Evolutionary conservation across 2,329 filamentous ascomycete species (phyloP), one percentile per base, ranked within the genome.

Genomic region (Neofusicoccum kwambonambiense): DNA sequence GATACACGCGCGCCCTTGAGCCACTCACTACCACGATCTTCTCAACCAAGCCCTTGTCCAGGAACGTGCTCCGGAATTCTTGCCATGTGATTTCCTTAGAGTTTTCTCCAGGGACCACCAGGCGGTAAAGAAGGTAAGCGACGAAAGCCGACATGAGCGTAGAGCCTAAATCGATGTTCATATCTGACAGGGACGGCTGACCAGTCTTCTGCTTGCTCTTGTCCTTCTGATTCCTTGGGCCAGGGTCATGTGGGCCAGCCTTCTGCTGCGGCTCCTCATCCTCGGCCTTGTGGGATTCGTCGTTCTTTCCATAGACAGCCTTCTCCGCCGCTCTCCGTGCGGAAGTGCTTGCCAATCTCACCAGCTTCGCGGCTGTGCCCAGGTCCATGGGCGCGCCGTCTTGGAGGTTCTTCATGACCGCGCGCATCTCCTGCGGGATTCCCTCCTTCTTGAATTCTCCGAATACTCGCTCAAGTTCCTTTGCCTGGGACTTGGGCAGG

Each of bases 21-120:
- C 89, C 86, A 70, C 93, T 88, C 60, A 97, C 86, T 39, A 96
- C 89, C 17, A 89, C 89, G 70, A 99, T 85, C 81, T 93, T 97
- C 80, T 97, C 91, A 19, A 99, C 93, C 27, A 99, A 84, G 7
- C 95, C 95, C 83, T 96, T 97, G 79, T 97, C 93, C 67, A 99
- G 83, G 83, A 97, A 98, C 37, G 92, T 95, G 70, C 88, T 93
- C 68, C 91, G 85, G 80, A 99, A 92, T 80, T 99, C 95, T 79
- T 99, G 93, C 92, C 93, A 99, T 64, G 95, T 98, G 66, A 99
- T 97, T 75, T 99, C 94, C 73, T 88, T 83, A 64, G 81, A 83
- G 67, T 83, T 84, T 68, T 90, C 88, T 19, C 85, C 84, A 3
- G 89, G 89, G 65, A 92, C 84, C 64, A 94, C 80, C 68, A 86